Conservation (phyloP, 208 protist species). For the Crithidia bombi region DNA sequence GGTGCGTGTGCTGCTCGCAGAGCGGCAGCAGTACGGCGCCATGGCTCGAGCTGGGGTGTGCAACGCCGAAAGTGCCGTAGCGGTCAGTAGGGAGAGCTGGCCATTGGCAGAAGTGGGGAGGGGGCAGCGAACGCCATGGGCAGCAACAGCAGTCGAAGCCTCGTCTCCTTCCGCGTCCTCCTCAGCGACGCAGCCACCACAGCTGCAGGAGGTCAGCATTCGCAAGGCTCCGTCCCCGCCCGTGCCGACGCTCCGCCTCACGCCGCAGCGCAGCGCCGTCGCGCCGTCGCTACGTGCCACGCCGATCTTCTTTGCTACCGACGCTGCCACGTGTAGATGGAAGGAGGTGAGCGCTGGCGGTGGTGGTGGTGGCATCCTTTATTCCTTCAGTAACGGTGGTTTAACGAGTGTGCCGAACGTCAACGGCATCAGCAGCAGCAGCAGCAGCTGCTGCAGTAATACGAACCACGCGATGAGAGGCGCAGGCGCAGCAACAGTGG, state of each 20-base stretch:
- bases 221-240: too few relatives aligned
- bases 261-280: not conserved
- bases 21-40: not conserved
- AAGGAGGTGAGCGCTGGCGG: constrained; percentile 12
- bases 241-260: not conserved
- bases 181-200: too few relatives aligned
- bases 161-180: too few relatives aligned
- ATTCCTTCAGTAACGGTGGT: not conserved
- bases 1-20: not conserved
- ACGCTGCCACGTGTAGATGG: constrained; percentile 2
- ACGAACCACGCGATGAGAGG: not conserved
- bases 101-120: too few relatives aligned
- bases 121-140: too few relatives aligned
- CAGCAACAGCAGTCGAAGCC: too few relatives aligned
- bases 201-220: too few relatives aligned
- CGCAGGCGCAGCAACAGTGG: not conserved
- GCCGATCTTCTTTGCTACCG: not conserved
- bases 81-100: too few relatives aligned
- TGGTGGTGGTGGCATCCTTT: not conserved
- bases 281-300: not conserved
- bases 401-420: not conserved
- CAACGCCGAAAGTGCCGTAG: not conserved
- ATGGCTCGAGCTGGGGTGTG: not conserved
- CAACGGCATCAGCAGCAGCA: constrained; percentile 1
- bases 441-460: not conserved